phyloP scores from a whole-genome alignment of 257 asterid genomes.

The Solanum stenotomum region DNA sequence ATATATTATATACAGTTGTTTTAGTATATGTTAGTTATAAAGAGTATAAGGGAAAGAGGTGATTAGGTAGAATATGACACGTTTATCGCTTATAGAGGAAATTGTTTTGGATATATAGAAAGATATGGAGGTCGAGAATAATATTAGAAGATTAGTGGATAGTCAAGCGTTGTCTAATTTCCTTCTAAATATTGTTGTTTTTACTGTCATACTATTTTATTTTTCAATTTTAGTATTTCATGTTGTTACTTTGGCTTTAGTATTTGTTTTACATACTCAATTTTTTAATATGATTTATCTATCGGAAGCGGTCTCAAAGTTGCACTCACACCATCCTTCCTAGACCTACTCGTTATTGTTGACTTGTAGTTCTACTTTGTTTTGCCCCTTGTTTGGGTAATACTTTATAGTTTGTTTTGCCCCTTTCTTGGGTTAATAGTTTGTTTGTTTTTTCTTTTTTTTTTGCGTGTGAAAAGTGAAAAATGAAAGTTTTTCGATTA shows the following conservation, averaged over 20 bases:
- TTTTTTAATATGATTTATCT: not conserved
- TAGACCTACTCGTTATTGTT: not conserved
- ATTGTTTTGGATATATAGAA: too few relatives aligned
- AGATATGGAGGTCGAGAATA: not conserved
- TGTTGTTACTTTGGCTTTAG: fast-evolving
- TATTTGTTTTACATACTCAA: not conserved
- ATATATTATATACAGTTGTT: not conserved
- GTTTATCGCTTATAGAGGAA: not conserved
- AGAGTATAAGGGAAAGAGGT: not conserved
- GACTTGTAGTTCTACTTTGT: not conserved
- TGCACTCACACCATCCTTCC: not conserved
- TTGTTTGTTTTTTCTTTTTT: too few relatives aligned
- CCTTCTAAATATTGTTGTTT: not conserved
- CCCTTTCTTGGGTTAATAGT: not conserved
- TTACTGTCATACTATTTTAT: not conserved
- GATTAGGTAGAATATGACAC: not conserved
- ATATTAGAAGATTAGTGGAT: not conserved
- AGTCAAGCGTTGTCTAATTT: not conserved
- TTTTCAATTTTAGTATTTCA: not conserved
- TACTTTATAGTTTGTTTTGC: not conserved
- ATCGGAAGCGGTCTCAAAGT: fast-evolving
- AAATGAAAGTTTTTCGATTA: fast-evolving
- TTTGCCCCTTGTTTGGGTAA: not conserved
- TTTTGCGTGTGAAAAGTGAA: not conserved
- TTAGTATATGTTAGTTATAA: not conserved